These are phyloP conservation scores for Trichosporon sp. DNA, from an alignment of 1,284 basidiomycete genomes.

Conservation along the genomic window DNA sequence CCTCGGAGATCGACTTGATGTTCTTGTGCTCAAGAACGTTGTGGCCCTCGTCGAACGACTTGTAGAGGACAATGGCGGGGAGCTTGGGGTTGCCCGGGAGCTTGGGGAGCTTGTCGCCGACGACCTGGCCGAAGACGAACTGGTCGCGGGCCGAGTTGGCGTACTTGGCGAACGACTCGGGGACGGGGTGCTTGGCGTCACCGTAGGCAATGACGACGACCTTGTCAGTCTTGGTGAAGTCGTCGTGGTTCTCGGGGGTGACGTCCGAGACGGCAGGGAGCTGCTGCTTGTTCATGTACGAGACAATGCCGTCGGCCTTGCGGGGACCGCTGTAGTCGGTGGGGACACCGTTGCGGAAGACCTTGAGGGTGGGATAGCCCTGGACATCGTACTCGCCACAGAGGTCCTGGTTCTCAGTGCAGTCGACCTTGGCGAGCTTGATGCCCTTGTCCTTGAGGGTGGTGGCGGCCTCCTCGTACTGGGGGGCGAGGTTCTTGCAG, in stretches of 20 bases:
- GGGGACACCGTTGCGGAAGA: constrained; percentile 80
- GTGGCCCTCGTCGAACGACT: constrained; percentile 83
- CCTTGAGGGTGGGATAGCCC: constrained; percentile 65
- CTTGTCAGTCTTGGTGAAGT: constrained; percentile 86
- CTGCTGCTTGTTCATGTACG: constrained; percentile 98
- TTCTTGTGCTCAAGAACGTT: constrained; percentile 64
- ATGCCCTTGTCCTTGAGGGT: constrained; percentile 82
- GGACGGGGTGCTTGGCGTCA: constrained; percentile 61
- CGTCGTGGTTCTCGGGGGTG: constrained; percentile 67
- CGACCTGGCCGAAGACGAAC: constrained; percentile 84
- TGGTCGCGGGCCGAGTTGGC: constrained; percentile 87
- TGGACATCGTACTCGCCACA: constrained; percentile 78
- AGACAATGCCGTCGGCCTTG: constrained; percentile 92
- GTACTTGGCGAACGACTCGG: constrained; percentile 67
- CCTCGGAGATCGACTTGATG: constrained; percentile 55
- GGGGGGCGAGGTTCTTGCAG: constrained; percentile 64
- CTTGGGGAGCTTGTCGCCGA: constrained; percentile 64
- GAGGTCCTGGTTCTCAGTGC: constrained; percentile 80
- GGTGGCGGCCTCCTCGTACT: constrained; percentile 95
- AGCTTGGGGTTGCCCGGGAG: constrained; percentile 65
- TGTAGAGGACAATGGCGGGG: constrained; percentile 88
- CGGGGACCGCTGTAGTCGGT: constrained; percentile 81
- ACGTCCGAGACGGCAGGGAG: constrained; percentile 89
- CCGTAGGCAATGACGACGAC: constrained; percentile 87
- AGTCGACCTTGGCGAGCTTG: constrained; percentile 93